phyloP scores from a whole-genome alignment of 1,284 basidiomycete genomes.

The Puccinia horiana region DNA sequence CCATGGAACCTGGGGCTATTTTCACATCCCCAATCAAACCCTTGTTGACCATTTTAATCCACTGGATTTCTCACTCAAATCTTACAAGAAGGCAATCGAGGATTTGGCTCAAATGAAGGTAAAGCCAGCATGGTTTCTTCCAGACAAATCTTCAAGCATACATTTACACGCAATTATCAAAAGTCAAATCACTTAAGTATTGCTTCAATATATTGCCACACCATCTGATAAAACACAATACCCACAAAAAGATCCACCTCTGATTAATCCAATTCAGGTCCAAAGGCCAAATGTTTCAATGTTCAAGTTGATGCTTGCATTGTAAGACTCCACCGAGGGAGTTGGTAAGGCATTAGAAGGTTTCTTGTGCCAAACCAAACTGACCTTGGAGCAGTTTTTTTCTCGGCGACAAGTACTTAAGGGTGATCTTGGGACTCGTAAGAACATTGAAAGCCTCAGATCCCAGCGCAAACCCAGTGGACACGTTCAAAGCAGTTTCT shows the following conservation, averaged over 20 bases:
- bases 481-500: background rate
- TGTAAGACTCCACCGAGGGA: background rate
- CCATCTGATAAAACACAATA: background rate
- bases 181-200: background rate
- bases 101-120: background rate
- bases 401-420: background rate
- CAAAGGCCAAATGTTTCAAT: background rate
- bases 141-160: background rate
- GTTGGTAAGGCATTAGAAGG: background rate
- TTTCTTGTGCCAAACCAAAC: background rate
- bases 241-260: background rate
- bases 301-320: conserved; percentile 31
- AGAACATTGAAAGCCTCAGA: background rate
- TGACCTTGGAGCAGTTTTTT: background rate
- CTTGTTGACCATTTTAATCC: background rate
- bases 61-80: background rate
- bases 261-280: background rate
- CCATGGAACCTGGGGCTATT: conserved; percentile 11
- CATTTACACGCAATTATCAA: background rate
- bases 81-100: background rate
- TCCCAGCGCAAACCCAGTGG: background rate
- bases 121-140: background rate
- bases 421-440: conserved; percentile 15
- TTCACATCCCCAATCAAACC: background rate
- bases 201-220: background rate